Base-by-base conservation (phyloP, 495 filamentous ascomycete species). In the Neurospora sp. region DNA sequence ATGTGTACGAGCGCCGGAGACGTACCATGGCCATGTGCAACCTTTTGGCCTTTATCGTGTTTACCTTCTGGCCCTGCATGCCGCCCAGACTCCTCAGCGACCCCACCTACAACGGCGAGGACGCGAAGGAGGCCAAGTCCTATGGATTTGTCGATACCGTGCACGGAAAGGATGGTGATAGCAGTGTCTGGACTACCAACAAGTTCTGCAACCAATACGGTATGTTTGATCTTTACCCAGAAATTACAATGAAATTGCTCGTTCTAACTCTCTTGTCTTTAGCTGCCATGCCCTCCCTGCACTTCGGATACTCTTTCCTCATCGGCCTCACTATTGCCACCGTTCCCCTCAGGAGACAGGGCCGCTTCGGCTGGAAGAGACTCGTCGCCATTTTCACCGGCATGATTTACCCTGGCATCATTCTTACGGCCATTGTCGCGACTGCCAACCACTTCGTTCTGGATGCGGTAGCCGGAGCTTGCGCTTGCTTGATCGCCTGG, bases 51-150 rank as follows among this genome's bases (percentile, higher is more conserved):
- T 94, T 95, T 80, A 85, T 93, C 71, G 85, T 94, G 27, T 94
- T 94, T 80, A 92, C 91, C 0, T 77, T 90, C 31, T 94, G 91
- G 89, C 92, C 91, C 3, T 93, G 91, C 82, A 94, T 94, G 92
- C 92, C 92, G 2, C 92, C 92, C 27, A 87, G 92, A 14, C 82
- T 95, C 72, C 83, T 95, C 44, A 80, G 79, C 87, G 85, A 39
- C 82, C 88, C 69, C 84, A 85, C 46, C 18, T 81, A 81, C 69
- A 75, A 35, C 10, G 79, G 79, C 31, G 75, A 74, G 70, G 18
- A 76, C 39, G 79, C 79, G 2, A 70, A 70, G 38, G 77, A 80
- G 75, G 78, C 79, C 41, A 79, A 79, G 75, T 72, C 73, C 23
- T 93, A 87, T 80, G 89, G 91, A 10, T 95, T 94, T 74, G 84